Evolutionary conservation across 176 grass and related monocot genomes (phyloP), one percentile per base, ranked within the genome.

Genomic region (Phoenix dactylifera): DNA sequence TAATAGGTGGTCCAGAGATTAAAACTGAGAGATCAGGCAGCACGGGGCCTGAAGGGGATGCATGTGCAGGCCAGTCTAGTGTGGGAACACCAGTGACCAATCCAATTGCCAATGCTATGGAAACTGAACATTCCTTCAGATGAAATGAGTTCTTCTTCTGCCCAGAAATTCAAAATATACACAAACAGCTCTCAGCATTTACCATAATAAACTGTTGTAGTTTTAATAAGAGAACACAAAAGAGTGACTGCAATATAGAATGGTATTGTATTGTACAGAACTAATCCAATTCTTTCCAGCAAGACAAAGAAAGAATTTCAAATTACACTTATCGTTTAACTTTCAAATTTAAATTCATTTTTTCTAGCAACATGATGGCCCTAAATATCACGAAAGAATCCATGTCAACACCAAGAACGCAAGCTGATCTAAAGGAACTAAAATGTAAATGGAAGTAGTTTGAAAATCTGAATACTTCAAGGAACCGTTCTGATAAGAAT

Each of bases 1-100:
- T 98, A 64, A 98, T 83, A n/a, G 87, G 93, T 35, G 93, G 93
- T 14, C 93, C 93, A 59, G 93, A 98, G 52, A 98, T 98, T 16
- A 98, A 78, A 72, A 98, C 87, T 19, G 93, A 98, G 4, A 92
- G 39, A 75, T 98, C 87, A 49, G 93, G 93, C 57, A 98, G 19
- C 49, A 75, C 84, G 63, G 84, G 76, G 70, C 68, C 52, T 4
- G 63, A 50, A 63, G 87, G 74, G 60, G 68, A 72, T 28, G 93
- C 93, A 50, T 83, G 57, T 9, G 93, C 84, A 15, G 70, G 56
- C 57, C 54, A 74, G 30, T 74, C 59, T 30, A 83, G 57, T 25
- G 70, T 70, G 53, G 87, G 76, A 4, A 77, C 26, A 22, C 50
- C 63, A 67, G 73, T 83, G 18, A 92, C 66, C 74, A 98, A 54